Conservation (phyloP, 129 eudicot genomes). For the Kitagawia praeruptora region DNA sequence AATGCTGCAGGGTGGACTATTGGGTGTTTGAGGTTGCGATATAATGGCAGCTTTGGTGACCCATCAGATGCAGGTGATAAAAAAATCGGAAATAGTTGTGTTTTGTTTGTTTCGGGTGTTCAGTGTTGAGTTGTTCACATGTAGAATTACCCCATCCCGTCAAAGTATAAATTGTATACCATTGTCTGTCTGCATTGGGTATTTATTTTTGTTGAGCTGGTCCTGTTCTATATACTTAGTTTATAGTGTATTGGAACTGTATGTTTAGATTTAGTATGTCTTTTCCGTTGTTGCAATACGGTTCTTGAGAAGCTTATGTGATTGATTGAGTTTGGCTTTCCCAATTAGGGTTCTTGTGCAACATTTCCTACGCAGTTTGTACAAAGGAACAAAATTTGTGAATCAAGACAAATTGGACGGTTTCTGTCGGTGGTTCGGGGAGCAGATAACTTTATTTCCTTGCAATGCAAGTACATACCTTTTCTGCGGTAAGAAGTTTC, state of each 20-base stretch:
- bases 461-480: conserved; percentile 42
- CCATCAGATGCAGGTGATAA: conserved; percentile 54
- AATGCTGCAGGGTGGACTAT: conserved; percentile 34
- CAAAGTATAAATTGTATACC: background rate
- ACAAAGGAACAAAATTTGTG: conserved; percentile 41
- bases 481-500: conserved; percentile 44
- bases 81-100: background rate
- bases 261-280: background rate
- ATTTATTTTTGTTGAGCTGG: background rate
- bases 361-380: conserved; percentile 36
- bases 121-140: background rate
- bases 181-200: background rate
- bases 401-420: conserved; percentile 26
- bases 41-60: conserved; percentile 58
- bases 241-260: background rate
- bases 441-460: conserved; percentile 31
- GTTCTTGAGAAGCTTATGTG: conserved; percentile 1
- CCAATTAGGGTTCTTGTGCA: conserved; percentile 64
- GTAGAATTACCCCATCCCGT: background rate
- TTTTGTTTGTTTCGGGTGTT: background rate
- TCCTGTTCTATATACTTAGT: background rate
- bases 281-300: background rate
- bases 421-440: conserved; percentile 30
- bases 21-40: conserved; percentile 25
- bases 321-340: conserved; percentile 6